These are phyloP conservation scores for Chiua sp. DNA, from an alignment of 1,284 basidiomycete species.

Conservation along the genomic window DNA sequence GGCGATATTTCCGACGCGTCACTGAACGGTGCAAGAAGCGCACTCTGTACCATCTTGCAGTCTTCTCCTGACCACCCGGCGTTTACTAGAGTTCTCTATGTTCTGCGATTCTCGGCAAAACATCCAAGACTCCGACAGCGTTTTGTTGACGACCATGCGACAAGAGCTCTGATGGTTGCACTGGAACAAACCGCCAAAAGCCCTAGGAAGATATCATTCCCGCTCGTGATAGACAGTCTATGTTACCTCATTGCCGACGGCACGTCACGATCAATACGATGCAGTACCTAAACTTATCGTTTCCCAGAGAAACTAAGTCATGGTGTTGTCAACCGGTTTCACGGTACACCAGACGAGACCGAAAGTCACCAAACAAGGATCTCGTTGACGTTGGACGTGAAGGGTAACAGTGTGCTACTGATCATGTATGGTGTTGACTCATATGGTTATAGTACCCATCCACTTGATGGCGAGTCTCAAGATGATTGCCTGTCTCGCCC, in stretches of 20 bases:
- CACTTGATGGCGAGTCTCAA: slow-evolving; percentile 9
- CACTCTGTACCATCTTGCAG: not conserved
- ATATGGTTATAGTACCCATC: not conserved
- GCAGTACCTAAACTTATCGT: not conserved
- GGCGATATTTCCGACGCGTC: not conserved
- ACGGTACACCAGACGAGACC: not conserved
- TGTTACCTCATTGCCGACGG: slow-evolving; percentile 4
- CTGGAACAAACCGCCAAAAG: not conserved
- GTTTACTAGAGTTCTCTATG: not conserved
- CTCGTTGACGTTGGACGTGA: not conserved
- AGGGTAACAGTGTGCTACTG: not conserved
- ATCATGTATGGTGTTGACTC: not conserved
- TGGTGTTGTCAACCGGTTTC: not conserved
- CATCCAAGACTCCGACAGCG: not conserved
- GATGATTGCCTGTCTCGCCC: slow-evolving; percentile 6
- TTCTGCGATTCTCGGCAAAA: slow-evolving; percentile 4
- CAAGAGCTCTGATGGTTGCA: not conserved
- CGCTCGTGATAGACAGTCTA: slow-evolving; percentile 6
- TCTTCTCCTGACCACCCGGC: not conserved
- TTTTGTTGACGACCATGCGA: not conserved
- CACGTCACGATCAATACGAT: not conserved
- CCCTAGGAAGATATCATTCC: not conserved
- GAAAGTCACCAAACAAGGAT: not conserved
- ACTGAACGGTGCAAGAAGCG: not conserved
- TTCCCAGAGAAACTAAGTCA: not conserved